Evolutionary conservation across 345 rosid species (phyloP).

Genomic region (Salix suchowensis): DNA sequence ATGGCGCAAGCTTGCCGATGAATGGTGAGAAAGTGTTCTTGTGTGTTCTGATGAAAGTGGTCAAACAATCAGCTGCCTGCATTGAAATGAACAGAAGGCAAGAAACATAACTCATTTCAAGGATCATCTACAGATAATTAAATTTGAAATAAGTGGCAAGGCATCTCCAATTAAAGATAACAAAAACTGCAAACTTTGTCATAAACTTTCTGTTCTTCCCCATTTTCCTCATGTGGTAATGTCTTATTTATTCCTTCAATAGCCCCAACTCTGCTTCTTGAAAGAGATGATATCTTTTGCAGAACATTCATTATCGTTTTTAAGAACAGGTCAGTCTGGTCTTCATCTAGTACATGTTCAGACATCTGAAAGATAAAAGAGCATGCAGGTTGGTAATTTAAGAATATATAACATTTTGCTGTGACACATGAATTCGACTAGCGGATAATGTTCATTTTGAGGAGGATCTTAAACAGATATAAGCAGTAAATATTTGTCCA

Average conservation of each 20-base stretch:
- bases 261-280: background rate
- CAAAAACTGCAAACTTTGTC: background rate
- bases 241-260: background rate
- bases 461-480: background rate
- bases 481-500: background rate
- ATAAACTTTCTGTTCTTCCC: slow-evolving; percentile 1
- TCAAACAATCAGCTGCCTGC: slow-evolving; percentile 9
- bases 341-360: background rate
- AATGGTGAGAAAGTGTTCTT: slow-evolving; percentile 2
- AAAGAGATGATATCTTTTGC: background rate
- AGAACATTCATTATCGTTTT: background rate
- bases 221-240: background rate
- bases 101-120: background rate
- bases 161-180: background rate
- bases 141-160: background rate
- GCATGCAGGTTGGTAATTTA: background rate
- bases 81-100: background rate
- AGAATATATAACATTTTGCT: background rate
- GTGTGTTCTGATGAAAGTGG: slow-evolving; percentile 7
- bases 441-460: background rate
- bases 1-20: background rate
- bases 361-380: slow-evolving; percentile 11
- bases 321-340: slow-evolving; percentile 2
- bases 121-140: background rate
- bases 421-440: background rate